phyloP scores from a whole-genome alignment of 768 basidiomycete species.

The Lactifluus hygrophoroides region DNA sequence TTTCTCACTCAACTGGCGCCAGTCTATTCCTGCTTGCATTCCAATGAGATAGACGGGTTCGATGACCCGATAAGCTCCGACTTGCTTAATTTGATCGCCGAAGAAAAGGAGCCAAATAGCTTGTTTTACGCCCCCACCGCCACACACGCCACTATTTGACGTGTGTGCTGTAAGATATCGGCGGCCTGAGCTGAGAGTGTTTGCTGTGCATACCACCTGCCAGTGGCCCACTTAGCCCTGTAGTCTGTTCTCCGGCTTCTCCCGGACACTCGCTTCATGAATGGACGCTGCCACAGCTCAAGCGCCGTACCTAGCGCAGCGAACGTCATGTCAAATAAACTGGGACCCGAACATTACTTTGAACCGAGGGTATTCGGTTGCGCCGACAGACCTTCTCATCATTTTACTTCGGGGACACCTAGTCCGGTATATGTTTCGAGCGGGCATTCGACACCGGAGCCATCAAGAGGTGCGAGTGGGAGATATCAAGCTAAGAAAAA shows the following conservation, averaged over 20 bases:
- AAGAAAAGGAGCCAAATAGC: background rate
- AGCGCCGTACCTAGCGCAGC: slow-evolving; percentile 1
- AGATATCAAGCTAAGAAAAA: background rate
- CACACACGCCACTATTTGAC: too few species aligned
- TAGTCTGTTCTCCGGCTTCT: background rate
- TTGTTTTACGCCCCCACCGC: background rate
- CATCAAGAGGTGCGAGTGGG: background rate
- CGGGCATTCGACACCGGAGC: background rate
- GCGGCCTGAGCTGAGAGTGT: too few species aligned
- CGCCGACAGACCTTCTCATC: background rate
- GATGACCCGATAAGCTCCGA: background rate
- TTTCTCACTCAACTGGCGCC: too few species aligned
- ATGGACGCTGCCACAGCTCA: slow-evolving; percentile 1
- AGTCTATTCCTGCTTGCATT: background rate
- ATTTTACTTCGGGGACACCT: background rate
- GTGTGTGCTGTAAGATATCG: background rate
- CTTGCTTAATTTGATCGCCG: background rate
- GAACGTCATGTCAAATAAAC: slow-evolving; percentile 3
- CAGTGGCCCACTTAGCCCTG: background rate
- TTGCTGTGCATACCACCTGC: too few species aligned
- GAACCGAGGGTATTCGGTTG: slow-evolving; percentile 14
- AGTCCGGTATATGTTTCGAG: slow-evolving; percentile 5
- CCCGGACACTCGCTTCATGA: background rate
- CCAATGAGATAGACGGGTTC: background rate
- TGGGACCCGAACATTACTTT: slow-evolving; percentile 1